Evolutionary conservation across 352 stramenopile species (phyloP).

Genomic region (Albugo candida): DNA sequence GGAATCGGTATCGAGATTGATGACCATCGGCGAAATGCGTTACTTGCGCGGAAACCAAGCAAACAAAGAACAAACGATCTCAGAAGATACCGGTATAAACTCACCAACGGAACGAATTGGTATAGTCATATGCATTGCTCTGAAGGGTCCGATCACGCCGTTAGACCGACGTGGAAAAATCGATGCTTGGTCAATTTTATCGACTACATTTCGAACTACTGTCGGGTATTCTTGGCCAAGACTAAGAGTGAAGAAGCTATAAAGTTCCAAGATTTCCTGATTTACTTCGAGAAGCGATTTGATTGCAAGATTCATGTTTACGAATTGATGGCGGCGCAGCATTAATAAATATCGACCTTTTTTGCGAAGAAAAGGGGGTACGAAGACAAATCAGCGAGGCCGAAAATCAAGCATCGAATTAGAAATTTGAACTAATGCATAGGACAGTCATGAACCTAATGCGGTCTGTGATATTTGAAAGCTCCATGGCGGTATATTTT

Average conservation of each 20-base stretch:
- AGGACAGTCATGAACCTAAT: not conserved
- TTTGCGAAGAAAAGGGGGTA: not conserved
- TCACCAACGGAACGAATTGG: not conserved
- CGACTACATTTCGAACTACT: constrained; percentile 1
- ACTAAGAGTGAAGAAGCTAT: not conserved
- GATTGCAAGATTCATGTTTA: not conserved
- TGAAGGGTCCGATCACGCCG: constrained; percentile 1
- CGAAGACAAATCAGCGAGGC: not conserved
- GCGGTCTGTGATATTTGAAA: not conserved
- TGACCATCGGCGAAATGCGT: not conserved
- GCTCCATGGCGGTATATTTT: not conserved
- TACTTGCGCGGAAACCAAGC: not conserved
- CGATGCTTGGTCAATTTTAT: constrained; percentile 1
- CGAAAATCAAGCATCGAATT: not conserved
- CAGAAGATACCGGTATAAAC: not conserved
- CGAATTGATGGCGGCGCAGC: not conserved
- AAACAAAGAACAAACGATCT: not conserved
- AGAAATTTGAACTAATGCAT: not conserved
- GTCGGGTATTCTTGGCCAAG: not conserved
- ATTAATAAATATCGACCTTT: not conserved
- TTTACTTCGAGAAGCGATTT: constrained; percentile 1
- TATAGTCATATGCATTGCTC: not conserved
- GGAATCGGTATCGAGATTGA: not conserved
- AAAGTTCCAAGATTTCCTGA: not conserved
- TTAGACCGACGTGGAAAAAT: not conserved